Conservation (phyloP, 495 filamentous ascomycete species). For the Tuber borchii region DNA sequence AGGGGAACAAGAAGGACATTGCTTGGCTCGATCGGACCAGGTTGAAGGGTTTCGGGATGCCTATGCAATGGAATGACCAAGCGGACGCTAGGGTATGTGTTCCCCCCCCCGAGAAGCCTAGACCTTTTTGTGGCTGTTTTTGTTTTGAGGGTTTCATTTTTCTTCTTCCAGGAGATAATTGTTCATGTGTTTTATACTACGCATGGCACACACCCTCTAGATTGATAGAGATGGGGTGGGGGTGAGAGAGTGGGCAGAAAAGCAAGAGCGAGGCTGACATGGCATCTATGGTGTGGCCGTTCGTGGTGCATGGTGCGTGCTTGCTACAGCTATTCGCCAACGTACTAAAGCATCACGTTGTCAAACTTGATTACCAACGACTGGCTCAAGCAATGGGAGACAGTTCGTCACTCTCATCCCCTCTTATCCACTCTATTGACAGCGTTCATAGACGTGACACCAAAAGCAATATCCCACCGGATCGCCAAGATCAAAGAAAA, state of each 20-base stretch:
- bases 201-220: neutral
- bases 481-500: conserved; percentile 42
- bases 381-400: conserved; percentile 39
- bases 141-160: neutral
- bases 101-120: neutral
- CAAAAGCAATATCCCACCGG: conserved; percentile 40
- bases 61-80: conserved; percentile 42
- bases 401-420: conserved; percentile 13
- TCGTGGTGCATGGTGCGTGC: neutral
- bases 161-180: neutral
- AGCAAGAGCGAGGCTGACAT: neutral
- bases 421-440: conserved; percentile 8
- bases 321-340: conserved; percentile 36
- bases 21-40: neutral
- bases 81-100: conserved; percentile 36
- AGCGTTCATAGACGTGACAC: conserved; percentile 29
- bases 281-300: neutral
- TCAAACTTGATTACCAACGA: conserved; percentile 37
- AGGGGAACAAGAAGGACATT: neutral
- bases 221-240: neutral
- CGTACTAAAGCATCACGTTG: conserved; percentile 39
- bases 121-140: neutral
- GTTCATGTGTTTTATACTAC: neutral
- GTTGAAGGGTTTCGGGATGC: conserved; percentile 21
- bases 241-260: neutral